Percentiles rank a stretch among this genome's conserved stretches.
These are phyloP conservation scores for Amesomyces nigricolor DNA, from an alignment of 2,329 filamentous ascomycete species.

Conservation along the genomic window DNA sequence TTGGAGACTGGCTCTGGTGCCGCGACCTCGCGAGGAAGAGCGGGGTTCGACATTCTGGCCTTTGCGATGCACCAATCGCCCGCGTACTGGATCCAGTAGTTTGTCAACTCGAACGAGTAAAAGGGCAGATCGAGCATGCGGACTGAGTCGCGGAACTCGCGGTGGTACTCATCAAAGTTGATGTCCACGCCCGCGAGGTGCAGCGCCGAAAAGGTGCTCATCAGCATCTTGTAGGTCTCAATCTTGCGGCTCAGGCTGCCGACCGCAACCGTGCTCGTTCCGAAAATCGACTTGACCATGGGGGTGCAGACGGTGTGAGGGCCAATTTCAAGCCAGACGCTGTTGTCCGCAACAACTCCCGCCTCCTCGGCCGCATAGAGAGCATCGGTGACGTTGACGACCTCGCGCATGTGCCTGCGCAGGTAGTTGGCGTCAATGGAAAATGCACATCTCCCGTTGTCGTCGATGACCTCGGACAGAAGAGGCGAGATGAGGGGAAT, in stretches of 20 bases:
- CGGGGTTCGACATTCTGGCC: slow-evolving; percentile 35
- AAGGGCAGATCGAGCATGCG: slow-evolving; percentile 41
- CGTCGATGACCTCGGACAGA: slow-evolving; percentile 54
- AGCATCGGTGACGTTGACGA: slow-evolving; percentile 63
- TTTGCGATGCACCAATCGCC: slow-evolving; percentile 50
- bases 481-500: slow-evolving; percentile 65
- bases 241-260: too few relatives aligned
- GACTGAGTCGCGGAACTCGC: slow-evolving; percentile 35
- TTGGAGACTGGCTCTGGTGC: slow-evolving; percentile 53
- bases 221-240: too few relatives aligned
- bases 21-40: slow-evolving; percentile 47
- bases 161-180: slow-evolving; percentile 52
- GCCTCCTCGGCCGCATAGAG: slow-evolving; percentile 53
- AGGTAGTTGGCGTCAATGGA: slow-evolving; percentile 58
- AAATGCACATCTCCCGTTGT: slow-evolving; percentile 35
- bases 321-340: slow-evolving; percentile 68
- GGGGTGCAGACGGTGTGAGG: slow-evolving; percentile 59
- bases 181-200: neutral
- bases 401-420: slow-evolving; percentile 57
- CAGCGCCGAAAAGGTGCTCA: neutral
- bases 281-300: slow-evolving; percentile 47
- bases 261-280: neutral
- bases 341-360: slow-evolving; percentile 58
- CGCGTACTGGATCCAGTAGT: slow-evolving; percentile 42
- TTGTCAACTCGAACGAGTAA: slow-evolving; percentile 58